Evolutionary conservation across 257 asterid genomes (phyloP).

Genomic region (Ilex aquifolium): DNA sequence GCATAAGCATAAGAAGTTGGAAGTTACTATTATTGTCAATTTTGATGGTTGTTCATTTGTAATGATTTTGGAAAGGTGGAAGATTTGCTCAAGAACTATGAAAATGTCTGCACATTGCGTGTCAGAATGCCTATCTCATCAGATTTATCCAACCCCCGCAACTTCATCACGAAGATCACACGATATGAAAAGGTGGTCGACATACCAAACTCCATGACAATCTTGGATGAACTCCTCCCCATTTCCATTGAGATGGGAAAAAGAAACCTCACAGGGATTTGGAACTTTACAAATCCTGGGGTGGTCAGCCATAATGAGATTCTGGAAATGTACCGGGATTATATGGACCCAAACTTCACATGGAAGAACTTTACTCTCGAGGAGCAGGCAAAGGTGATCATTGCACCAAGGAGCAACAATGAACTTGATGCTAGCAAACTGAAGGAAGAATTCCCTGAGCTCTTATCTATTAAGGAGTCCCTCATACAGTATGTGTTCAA

Average conservation of each 20-base stretch:
- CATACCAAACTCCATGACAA: slow-evolving; percentile 86
- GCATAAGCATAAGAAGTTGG: too few relatives aligned
- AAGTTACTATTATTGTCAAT: too few relatives aligned
- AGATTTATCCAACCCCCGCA: slow-evolving; percentile 66
- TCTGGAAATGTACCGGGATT: slow-evolving; percentile 62
- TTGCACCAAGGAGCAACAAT: slow-evolving; percentile 76
- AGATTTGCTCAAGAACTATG: slow-evolving; percentile 68
- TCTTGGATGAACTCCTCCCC: slow-evolving; percentile 79
- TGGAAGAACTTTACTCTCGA: slow-evolving; percentile 73
- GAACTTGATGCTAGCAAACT: slow-evolving; percentile 69
- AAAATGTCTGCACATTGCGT: slow-evolving; percentile 72
- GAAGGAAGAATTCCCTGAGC: slow-evolving; percentile 59
- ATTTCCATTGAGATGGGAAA: slow-evolving; percentile 84
- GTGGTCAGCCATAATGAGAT: slow-evolving; percentile 84
- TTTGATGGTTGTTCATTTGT: slow-evolving; percentile 4
- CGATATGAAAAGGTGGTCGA: slow-evolving; percentile 68
- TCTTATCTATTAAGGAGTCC: slow-evolving; percentile 66
- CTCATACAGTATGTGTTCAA: slow-evolving; percentile 56
- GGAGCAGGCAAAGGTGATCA: slow-evolving; percentile 87
- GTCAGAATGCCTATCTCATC: slow-evolving; percentile 85
- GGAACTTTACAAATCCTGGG: slow-evolving; percentile 83
- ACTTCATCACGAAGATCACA: slow-evolving; percentile 72
- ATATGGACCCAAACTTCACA: slow-evolving; percentile 54
- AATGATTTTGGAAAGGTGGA: slow-evolving; percentile 47
- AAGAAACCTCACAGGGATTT: slow-evolving; percentile 72